Percentiles rank a stretch among this genome's conserved stretches.
Evolutionary conservation across 495 filamentous ascomycete genomes (phyloP).

Genomic region (Amphirosellinia nigrospora): DNA sequence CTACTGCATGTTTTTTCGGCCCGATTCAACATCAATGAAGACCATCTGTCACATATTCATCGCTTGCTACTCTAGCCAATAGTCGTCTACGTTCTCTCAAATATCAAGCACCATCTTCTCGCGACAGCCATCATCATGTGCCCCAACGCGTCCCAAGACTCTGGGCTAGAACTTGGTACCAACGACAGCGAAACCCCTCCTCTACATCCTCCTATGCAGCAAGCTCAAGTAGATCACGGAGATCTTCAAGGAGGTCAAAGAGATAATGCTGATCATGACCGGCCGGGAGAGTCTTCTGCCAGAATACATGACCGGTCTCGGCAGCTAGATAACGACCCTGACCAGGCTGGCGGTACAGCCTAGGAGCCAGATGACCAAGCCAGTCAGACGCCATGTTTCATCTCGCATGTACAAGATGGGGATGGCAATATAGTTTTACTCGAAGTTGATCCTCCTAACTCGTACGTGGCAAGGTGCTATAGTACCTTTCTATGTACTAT

Average conservation of each 20-base stretch:
- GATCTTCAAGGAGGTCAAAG: neutral
- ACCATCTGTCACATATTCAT: neutral
- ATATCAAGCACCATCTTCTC: neutral
- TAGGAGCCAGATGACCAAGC: neutral
- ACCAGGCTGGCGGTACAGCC: neutral
- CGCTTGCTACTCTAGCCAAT: neutral
- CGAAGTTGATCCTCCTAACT: neutral
- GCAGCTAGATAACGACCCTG: neutral
- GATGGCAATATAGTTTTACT: neutral
- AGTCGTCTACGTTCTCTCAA: too few relatives aligned
- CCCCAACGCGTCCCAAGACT: neutral
- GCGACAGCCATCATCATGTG: slow-evolving; percentile 14
- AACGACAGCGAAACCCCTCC: neutral
- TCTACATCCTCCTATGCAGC: neutral
- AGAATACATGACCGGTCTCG: too few relatives aligned
- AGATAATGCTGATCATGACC: neutral
- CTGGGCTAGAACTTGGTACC: neutral
- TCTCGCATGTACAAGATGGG: neutral
- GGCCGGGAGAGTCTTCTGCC: neutral
- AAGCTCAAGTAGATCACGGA: neutral
- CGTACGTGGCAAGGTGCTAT: neutral
- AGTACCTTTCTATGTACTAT: neutral
- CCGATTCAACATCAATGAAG: neutral
- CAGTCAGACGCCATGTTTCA: neutral
- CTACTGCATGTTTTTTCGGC: neutral